These are phyloP conservation scores for Aleurites moluccanus DNA, from an alignment of 441 rosid genomes.

Conservation along the genomic window DNA sequence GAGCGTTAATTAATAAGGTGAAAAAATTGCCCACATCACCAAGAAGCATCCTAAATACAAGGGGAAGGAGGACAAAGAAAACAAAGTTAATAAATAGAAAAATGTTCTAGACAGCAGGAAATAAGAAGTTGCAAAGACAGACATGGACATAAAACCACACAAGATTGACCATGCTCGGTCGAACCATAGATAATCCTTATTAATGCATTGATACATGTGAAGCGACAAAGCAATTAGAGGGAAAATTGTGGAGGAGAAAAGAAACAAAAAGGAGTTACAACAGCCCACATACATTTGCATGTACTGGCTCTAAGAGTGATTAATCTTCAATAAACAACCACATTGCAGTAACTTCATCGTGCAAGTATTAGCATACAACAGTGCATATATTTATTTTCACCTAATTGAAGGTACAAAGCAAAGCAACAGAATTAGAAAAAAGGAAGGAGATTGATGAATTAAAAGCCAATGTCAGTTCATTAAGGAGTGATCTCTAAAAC, in stretches of 20 bases:
- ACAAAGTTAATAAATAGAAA: not conserved
- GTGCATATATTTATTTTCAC: not conserved
- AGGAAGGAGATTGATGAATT: not conserved
- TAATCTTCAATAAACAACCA: not conserved
- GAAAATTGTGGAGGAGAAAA: not conserved
- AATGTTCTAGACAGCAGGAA: not conserved
- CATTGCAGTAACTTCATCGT: not conserved
- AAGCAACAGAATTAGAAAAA: not conserved
- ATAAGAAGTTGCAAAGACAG: not conserved
- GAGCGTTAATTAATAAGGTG: not conserved
- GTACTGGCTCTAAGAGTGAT: not conserved
- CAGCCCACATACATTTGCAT: not conserved
- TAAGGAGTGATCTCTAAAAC: constrained; percentile 17
- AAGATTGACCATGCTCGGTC: not conserved
- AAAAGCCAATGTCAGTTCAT: not conserved
- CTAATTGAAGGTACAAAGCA: not conserved
- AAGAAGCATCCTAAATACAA: not conserved
- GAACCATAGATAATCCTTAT: not conserved
- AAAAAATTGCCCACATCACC: not conserved
- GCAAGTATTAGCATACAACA: not conserved
- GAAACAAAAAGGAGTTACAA: not conserved
- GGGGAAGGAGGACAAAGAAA: not conserved
- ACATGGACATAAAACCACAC: not conserved
- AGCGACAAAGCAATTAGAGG: too few relatives aligned
- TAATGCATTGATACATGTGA: not conserved